Conservation (phyloP, 202 grass and related monocot species). For the Musa balbisiana region DNA sequence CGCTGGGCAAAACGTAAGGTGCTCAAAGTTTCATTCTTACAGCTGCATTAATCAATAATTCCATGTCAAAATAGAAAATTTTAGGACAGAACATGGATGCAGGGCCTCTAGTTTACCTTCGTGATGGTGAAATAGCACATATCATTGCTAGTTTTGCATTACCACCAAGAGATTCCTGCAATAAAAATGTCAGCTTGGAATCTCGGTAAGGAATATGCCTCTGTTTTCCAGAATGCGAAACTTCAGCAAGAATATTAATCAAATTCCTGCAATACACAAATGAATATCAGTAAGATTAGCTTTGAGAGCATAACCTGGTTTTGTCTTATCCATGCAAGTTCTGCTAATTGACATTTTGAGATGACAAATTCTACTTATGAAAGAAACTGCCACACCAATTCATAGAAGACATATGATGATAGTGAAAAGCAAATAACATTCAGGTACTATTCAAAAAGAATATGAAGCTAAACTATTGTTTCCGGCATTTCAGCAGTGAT, state of each 20-base stretch:
- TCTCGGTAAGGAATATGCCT: conserved; percentile 92
- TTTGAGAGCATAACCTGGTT: background rate
- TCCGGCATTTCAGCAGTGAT: too few relatives aligned
- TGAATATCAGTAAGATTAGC: conserved; percentile 23
- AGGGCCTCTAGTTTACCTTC: conserved; percentile 31
- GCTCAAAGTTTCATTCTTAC: conserved; percentile 58
- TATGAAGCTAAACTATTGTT: too few relatives aligned
- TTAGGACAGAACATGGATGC: conserved; percentile 29
- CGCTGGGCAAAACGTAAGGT: conserved; percentile 92
- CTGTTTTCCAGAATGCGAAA: conserved; percentile 75
- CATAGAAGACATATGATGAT: too few relatives aligned
- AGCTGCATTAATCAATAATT: background rate
- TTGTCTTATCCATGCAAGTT: too few relatives aligned
- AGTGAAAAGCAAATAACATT: too few relatives aligned
- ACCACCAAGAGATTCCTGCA: conserved; percentile 94
- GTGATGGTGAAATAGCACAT: conserved; percentile 80
- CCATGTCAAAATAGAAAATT: conserved; percentile 9
- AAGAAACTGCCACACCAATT: too few relatives aligned
- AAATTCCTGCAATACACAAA: conserved; percentile 57
- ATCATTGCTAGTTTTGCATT: conserved; percentile 97
- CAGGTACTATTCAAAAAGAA: too few relatives aligned
- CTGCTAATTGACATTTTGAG: too few relatives aligned
- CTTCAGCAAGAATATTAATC: conserved; percentile 80
- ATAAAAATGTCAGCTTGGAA: conserved; percentile 86
- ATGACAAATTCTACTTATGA: too few relatives aligned